These are phyloP conservation scores for Candida quercuum DNA, from an alignment of 805 yeast genomes.

Conservation along the genomic window DNA sequence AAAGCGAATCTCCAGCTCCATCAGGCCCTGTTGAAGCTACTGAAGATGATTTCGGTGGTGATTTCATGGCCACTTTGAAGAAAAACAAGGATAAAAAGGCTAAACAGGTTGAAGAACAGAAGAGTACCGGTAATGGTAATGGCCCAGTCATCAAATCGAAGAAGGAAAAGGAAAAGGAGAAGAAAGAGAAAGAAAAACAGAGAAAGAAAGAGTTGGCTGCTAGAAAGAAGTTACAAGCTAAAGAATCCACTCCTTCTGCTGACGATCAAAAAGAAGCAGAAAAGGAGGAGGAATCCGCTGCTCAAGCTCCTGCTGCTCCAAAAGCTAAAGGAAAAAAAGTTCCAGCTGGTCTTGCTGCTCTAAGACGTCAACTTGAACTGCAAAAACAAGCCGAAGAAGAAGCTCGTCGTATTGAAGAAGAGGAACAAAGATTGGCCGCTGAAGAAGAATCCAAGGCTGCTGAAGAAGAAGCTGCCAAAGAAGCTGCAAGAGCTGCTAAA, in stretches of 20 bases:
- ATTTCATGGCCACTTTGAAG: conserved; percentile 80
- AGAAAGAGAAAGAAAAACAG: conserved; percentile 88
- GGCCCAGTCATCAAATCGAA: conserved; percentile 80
- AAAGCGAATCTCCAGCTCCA: conserved; percentile 14
- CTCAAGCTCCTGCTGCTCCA: conserved; percentile 33
- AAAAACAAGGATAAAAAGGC: conserved; percentile 72
- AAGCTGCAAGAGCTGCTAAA: conserved; percentile 55
- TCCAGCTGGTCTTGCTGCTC: conserved; percentile 88
- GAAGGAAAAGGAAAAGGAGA: conserved; percentile 92
- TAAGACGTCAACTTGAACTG: conserved; percentile 83
- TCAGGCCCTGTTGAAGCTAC: conserved; percentile 27
- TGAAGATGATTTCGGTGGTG: conserved; percentile 47
- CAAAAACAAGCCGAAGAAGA: conserved; percentile 87
- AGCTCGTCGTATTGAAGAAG: conserved; percentile 66
- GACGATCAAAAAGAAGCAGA: conserved; percentile 16
- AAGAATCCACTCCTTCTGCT: conserved; percentile 18
- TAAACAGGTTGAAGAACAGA: conserved; percentile 56
- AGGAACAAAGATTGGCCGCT: conserved; percentile 48
- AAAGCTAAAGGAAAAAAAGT: conserved; percentile 61
- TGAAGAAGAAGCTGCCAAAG: conserved; percentile 42
- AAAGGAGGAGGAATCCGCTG: conserved; percentile 25
- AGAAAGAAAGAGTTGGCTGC: conserved; percentile 87
- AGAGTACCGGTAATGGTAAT: conserved; percentile 34
- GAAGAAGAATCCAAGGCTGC: conserved; percentile 48
- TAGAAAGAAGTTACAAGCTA: conserved; percentile 65